These are phyloP conservation scores for Boletales sp. DNA, from an alignment of 768 basidiomycete genomes.

Conservation along the genomic window DNA sequence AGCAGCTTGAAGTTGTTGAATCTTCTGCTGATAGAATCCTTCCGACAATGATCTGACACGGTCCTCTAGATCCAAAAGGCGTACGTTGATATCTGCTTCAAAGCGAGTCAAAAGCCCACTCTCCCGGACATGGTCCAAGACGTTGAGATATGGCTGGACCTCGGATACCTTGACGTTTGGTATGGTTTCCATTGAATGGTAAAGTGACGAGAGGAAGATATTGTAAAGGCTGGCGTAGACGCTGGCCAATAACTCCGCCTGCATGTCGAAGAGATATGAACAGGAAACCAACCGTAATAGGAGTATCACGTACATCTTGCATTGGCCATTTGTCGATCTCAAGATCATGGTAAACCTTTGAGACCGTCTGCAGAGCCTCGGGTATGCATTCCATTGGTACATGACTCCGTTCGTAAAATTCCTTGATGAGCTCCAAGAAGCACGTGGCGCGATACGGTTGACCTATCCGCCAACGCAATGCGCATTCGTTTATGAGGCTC, in stretches of 20 bases:
- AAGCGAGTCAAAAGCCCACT: constrained; percentile 70
- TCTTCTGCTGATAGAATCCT: constrained; percentile 60
- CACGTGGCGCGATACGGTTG: constrained; percentile 72
- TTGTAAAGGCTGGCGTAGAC: constrained; percentile 78
- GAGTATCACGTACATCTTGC: constrained; percentile 63
- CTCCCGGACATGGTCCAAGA: constrained; percentile 69
- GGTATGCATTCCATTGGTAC: constrained; percentile 94
- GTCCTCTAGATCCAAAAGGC: constrained; percentile 65
- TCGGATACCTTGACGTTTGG: constrained; percentile 72
- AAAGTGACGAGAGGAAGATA: constrained; percentile 79
- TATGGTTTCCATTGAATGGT: constrained; percentile 76
- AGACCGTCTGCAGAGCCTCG: constrained; percentile 76
- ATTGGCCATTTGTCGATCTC: constrained; percentile 74
- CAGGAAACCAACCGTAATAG: background rate
- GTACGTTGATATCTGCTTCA: constrained; percentile 66
- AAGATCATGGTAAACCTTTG: constrained; percentile 66
- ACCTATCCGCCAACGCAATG: constrained; percentile 84
- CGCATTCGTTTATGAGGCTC: constrained; percentile 84
- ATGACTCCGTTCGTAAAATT: constrained; percentile 83
- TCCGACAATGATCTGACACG: constrained; percentile 57
- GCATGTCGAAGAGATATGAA: constrained; percentile 3
- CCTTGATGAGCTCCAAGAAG: constrained; percentile 82
- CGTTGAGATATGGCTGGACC: constrained; percentile 56
- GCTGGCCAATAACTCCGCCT: constrained; percentile 68
- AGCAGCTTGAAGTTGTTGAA: constrained; percentile 57